Conservation (phyloP, 306 rosid genomes). For the Rosa lucieae region DNA sequence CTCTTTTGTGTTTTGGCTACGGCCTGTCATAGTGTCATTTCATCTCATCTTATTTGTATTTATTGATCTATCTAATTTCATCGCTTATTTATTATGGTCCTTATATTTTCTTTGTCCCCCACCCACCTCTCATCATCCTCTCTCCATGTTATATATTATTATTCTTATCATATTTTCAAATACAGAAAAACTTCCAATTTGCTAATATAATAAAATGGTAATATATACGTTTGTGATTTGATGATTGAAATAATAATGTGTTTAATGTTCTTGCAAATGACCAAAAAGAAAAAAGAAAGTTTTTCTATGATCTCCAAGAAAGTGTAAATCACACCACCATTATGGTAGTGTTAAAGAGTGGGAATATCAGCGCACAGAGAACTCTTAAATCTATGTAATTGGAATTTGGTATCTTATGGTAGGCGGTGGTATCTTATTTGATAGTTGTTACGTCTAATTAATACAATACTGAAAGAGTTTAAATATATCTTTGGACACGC, state of each 20-base stretch:
- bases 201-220: not conserved
- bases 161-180: not conserved
- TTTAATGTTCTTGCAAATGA: not conserved
- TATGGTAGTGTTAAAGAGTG: not conserved
- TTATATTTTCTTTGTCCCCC: constrained; percentile 33
- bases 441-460: not conserved
- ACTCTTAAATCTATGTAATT: not conserved
- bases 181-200: not conserved
- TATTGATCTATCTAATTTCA: constrained; percentile 52
- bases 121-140: constrained; percentile 33
- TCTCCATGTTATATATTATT: not conserved
- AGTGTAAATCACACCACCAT: not conserved
- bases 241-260: not conserved
- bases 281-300: not conserved
- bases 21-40: constrained; percentile 41
- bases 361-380: not conserved
- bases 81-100: constrained; percentile 49
- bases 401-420: constrained; percentile 5
- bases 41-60: constrained; percentile 42
- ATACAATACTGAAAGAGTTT: not conserved
- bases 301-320: not conserved
- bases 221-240: not conserved
- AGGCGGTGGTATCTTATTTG: not conserved
- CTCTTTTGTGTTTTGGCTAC: constrained; percentile 15
- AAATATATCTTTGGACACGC: constrained; percentile 20